Evolutionary conservation across 2,329 filamentous ascomycete species (phyloP), one percentile per base, ranked within the genome.

Genomic region (Colletotrichum truncatum): DNA sequence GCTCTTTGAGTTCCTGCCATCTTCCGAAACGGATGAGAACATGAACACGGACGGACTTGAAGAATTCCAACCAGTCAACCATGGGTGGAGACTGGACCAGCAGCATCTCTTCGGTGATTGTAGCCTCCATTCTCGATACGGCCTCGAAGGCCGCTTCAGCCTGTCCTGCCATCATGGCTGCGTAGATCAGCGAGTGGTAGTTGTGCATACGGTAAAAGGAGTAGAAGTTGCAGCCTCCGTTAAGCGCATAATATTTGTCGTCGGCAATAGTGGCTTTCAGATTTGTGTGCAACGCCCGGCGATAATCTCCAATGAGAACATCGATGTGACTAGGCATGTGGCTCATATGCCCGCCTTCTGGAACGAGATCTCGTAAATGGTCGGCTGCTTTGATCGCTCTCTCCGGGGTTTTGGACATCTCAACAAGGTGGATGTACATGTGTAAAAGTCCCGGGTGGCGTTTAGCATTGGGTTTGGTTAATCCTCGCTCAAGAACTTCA

Each of bases 41-140:
- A 73, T 95, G 92, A 1, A 90, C 79, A 4, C 88, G 84, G 73
- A 93, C 87, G 1, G 86, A 84, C 5, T 91, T 76, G 69, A 93
- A 93, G 2, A 85, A 85, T 75, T 94, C 92, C 2, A 93, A 79
- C 88, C 90, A 93, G 74, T 94, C 90, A 1, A 91, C 91, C 91
- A 94, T 93, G 0, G 90, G 89, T 0, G 90, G 90, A 0, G 86
- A 88, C 67, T 89, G 73, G 4, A 91, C 80, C 0, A 86, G 84
- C 0, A 94, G 80, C 3, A 94, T 75, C 0, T 85, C 83, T 54
- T 90, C 87, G 0, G 91, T 85, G 6, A 94, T 77, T 0, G 87
- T 86, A 0, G 76, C 76, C 71, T 93, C 90, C 49, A 94, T 82
- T 36, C 81, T 78, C 0, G 72, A 69, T 0, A 86, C 85, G 0